phyloP scores from a whole-genome alignment of 2,329 filamentous ascomycete genomes.

The Beauveria sp. region DNA sequence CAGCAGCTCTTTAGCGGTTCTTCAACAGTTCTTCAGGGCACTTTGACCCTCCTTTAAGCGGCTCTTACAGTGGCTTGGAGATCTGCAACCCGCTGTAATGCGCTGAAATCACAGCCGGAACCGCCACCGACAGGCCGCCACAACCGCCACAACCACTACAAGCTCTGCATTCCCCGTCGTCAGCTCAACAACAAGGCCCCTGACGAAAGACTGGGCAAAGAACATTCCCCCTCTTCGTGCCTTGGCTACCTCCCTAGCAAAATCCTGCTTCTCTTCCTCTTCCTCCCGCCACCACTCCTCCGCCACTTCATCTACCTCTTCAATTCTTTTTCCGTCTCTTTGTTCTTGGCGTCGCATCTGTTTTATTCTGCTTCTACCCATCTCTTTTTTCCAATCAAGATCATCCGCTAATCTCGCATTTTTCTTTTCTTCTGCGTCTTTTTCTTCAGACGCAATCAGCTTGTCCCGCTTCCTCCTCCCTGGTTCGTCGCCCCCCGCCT shows the following conservation, averaged over 20 bases:
- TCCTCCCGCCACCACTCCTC: background rate
- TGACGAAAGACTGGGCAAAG: background rate
- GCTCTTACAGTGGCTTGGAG: background rate
- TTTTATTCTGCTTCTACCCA: background rate
- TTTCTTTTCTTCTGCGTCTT: background rate
- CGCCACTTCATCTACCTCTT: constrained; percentile 4
- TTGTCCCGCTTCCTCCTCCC: background rate
- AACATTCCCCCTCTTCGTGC: background rate
- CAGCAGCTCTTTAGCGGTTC: background rate
- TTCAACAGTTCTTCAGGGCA: no score
- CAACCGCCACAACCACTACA: background rate
- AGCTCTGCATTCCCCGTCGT: background rate
- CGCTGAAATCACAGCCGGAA: background rate
- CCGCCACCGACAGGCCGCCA: background rate
- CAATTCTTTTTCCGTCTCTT: background rate
- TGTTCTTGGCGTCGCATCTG: constrained; percentile 5
- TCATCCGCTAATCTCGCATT: constrained; percentile 1
- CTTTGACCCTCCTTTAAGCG: background rate
- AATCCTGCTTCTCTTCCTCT: background rate
- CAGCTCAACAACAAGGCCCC: no score
- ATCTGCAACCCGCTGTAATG: background rate
- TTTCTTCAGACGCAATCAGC: background rate
- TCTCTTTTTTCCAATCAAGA: background rate
- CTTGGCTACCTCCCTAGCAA: background rate
- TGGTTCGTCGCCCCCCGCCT: background rate